Conservation (phyloP, 345 rosid genomes). For the Dipteronia dyeriana region DNA sequence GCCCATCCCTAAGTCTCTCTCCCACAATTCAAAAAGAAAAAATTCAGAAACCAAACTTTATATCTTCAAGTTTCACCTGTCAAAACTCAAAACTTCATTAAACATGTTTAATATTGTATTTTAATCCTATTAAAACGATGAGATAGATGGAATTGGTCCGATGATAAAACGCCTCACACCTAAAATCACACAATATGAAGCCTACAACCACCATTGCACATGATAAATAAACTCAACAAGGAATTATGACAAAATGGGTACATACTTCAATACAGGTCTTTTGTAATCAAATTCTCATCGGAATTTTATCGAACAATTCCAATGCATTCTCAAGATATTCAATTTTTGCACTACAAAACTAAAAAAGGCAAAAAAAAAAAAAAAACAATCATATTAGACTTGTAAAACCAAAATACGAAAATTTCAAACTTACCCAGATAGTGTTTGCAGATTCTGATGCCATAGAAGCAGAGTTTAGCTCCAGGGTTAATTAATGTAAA, state of each 20-base stretch:
- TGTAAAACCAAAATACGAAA: no score
- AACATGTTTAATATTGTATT: no score
- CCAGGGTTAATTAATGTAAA: neutral
- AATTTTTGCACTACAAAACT: neutral
- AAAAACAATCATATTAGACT: no score
- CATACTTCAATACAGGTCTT: neutral
- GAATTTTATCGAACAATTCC: conserved; percentile 9
- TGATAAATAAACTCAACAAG: neutral
- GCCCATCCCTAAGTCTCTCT: no score
- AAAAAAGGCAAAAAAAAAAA: neutral
- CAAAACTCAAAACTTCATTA: no score
- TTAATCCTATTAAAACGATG: no score
- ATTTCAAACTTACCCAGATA: neutral
- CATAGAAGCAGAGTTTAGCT: neutral
- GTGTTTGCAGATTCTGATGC: neutral
- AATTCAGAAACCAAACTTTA: no score
- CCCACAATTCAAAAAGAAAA: no score
- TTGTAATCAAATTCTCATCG: neutral
- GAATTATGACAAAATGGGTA: conserved; percentile 1
- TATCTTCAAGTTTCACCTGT: no score
- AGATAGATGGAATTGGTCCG: no score
- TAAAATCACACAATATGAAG: no score
- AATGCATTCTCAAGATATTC: neutral
- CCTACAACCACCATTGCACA: neutral
- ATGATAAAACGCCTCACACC: no score